Conservation (phyloP, 768 basidiomycete species). For the Lactarius hatsudake region DNA sequence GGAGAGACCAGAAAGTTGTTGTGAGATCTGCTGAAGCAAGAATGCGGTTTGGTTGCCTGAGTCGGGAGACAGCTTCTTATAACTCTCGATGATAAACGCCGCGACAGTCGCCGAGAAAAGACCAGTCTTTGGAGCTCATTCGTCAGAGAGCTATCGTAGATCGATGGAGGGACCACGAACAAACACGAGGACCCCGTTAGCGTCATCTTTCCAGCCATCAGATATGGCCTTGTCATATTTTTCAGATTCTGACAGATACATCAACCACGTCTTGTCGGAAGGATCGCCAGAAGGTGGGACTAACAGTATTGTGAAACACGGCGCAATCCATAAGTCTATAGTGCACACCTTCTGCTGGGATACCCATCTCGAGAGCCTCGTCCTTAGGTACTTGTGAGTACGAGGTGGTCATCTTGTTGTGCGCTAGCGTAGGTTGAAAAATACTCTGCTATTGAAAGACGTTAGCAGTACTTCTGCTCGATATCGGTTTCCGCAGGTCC, state of each 20-base stretch:
- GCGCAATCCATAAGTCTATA: not conserved
- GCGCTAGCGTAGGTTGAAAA: not conserved
- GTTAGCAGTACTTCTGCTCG: not conserved
- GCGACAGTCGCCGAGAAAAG: conserved; percentile 29
- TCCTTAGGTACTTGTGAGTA: not conserved
- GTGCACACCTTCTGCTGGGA: not conserved
- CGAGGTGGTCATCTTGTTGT: not conserved
- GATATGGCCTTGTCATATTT: conserved; percentile 6
- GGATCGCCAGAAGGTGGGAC: not conserved
- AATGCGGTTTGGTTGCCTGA: conserved; percentile 11
- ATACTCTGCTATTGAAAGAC: not conserved
- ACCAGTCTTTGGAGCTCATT: conserved; percentile 22
- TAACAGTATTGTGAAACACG: not conserved
- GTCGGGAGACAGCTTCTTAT: not conserved
- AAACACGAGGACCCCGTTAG: not conserved
- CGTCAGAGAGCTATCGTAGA: not conserved
- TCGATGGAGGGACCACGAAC: not conserved
- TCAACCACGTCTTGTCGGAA: conserved; percentile 13
- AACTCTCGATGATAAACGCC: conserved; percentile 20
- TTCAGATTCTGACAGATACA: conserved; percentile 10
- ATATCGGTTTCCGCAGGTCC: not conserved
- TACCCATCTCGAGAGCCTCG: not conserved
- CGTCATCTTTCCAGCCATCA: not conserved
- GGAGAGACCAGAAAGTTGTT: conserved; percentile 7
- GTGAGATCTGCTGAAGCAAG: conserved; percentile 13